phyloP scores from a whole-genome alignment of 1,284 basidiomycete genomes.

The Tylopilus sp. region DNA sequence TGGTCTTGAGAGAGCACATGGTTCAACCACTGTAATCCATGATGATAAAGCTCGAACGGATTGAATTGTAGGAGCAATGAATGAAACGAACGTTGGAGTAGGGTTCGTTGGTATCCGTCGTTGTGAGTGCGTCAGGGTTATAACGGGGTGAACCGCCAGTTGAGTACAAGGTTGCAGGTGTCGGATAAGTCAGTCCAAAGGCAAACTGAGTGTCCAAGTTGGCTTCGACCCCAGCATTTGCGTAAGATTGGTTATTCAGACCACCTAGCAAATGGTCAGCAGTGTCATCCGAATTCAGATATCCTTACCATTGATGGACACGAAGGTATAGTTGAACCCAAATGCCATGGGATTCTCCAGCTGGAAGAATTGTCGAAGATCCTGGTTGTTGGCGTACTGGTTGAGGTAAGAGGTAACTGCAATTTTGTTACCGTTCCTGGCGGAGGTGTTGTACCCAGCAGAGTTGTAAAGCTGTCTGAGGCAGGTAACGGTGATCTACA shows the following conservation, averaged over 20 bases:
- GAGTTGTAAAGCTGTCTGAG: constrained; percentile 39
- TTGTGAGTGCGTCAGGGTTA: constrained; percentile 41
- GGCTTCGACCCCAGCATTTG: constrained; percentile 61
- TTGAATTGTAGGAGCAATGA: not conserved
- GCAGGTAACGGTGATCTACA: constrained; percentile 43
- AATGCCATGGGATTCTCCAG: constrained; percentile 35
- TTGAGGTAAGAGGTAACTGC: constrained; percentile 55
- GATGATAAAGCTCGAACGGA: constrained; percentile 1
- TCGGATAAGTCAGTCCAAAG: constrained; percentile 53
- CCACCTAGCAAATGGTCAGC: constrained; percentile 38
- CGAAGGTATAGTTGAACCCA: constrained; percentile 36
- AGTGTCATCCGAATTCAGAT: not conserved
- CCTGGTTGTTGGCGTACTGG: constrained; percentile 53
- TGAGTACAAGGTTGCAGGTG: constrained; percentile 53
- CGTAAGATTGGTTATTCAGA: constrained; percentile 54
- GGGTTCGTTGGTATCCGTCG: constrained; percentile 59
- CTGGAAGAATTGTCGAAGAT: constrained; percentile 40
- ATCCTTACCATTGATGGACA: constrained; percentile 45
- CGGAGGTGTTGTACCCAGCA: constrained; percentile 38
- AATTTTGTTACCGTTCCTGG: constrained; percentile 44
- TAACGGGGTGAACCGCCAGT: constrained; percentile 61
- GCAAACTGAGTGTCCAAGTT: constrained; percentile 69
- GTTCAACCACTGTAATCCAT: constrained; percentile 52
- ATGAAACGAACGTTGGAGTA: constrained; percentile 44
- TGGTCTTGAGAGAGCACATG: constrained; percentile 43